Evolutionary conservation across 2,329 filamentous ascomycete genomes (phyloP).

Genomic region (Pseudogymnoascus sp.): DNA sequence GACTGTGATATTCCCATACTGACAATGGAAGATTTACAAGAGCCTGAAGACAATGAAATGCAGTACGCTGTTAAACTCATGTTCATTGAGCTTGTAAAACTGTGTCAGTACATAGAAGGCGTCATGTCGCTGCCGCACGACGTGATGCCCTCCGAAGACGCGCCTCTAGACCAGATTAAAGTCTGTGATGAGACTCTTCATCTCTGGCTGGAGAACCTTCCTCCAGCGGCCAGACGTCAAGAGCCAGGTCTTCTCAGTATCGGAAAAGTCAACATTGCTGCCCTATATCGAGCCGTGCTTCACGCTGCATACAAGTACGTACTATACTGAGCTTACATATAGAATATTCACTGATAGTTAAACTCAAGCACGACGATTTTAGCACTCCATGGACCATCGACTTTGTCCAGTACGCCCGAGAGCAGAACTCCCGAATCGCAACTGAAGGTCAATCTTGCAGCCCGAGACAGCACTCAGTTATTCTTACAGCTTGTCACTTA

Average conservation of each 20-base stretch:
- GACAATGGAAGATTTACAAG: conserved; percentile 15
- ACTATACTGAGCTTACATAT: neutral
- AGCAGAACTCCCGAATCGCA: neutral
- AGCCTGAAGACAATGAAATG: conserved; percentile 16
- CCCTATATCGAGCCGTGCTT: neutral
- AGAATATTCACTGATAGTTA: neutral
- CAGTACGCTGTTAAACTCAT: conserved; percentile 16
- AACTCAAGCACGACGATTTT: neutral
- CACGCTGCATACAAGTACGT: neutral
- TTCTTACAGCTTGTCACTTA: conserved; percentile 12
- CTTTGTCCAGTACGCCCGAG: neutral
- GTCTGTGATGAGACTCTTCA: conserved; percentile 15
- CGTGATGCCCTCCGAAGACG: neutral
- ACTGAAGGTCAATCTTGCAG: conserved; percentile 12
- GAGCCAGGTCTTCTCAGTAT: neutral
- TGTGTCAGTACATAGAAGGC: conserved; percentile 20
- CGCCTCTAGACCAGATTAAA: conserved; percentile 9
- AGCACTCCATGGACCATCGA: conserved; percentile 2
- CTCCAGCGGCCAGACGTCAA: conserved; percentile 5
- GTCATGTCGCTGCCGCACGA: conserved; percentile 14
- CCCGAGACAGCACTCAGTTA: conserved; percentile 16
- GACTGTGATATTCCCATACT: conserved; percentile 18
- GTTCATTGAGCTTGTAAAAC: conserved; percentile 19
- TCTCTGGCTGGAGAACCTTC: conserved; percentile 3
- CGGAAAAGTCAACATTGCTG: neutral